phyloP scores from a whole-genome alignment of 768 basidiomycete genomes.

The Podaxis sp. region DNA sequence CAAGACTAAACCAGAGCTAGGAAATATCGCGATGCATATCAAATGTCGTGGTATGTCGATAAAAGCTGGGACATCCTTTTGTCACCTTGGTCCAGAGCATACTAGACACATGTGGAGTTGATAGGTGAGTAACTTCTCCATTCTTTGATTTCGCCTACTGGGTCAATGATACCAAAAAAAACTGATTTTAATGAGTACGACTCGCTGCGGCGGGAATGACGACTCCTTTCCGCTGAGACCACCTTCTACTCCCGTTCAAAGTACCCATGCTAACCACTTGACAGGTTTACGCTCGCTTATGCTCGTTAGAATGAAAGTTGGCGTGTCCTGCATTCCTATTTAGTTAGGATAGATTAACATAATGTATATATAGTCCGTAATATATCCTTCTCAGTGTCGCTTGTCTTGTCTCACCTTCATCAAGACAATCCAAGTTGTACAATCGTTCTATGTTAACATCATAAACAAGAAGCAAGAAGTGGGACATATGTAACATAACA shows the following conservation, averaged over 20 bases:
- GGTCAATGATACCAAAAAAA: conserved; percentile 44
- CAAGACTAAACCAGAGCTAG: conserved; percentile 45
- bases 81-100: not conserved
- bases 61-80: conserved; percentile 38
- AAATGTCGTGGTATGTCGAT: conserved; percentile 47
- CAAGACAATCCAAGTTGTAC: not conserved
- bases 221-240: conserved; percentile 38
- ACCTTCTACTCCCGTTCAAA: conserved; percentile 9
- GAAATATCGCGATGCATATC: conserved; percentile 44
- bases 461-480: not conserved
- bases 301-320: not conserved
- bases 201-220: conserved; percentile 33
- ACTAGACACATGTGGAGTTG: not conserved
- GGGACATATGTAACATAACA: not conserved
- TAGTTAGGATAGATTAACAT: not conserved
- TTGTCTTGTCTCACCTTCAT: not conserved
- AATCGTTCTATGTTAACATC: not conserved
- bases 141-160: conserved; percentile 12
- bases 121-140: conserved; percentile 26
- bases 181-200: conserved; percentile 57
- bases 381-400: not conserved
- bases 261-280: not conserved
- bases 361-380: not conserved
- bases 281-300: not conserved
- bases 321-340: not conserved